Conservation (phyloP, 352 stramenopile genomes). For the Thalassiosira mediterranea region DNA sequence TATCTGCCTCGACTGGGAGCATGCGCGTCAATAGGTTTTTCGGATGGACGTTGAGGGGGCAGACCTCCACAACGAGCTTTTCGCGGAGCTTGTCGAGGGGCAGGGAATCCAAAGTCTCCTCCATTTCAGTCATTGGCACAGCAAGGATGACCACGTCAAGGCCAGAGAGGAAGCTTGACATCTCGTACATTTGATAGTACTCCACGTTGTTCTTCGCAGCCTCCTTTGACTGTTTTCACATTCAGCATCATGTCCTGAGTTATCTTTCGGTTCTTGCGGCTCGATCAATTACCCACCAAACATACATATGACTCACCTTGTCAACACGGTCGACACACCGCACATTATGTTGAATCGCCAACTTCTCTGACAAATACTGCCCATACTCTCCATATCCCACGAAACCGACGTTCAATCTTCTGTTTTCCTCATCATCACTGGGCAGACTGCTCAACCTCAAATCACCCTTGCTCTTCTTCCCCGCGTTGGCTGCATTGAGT, state of each 20-base stretch:
- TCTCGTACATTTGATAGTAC: slow-evolving; percentile 81
- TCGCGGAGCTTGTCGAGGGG: slow-evolving; percentile 60
- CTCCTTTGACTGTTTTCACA: slow-evolving; percentile 58
- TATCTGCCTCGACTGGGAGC: slow-evolving; percentile 86
- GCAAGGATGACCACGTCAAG: slow-evolving; percentile 93
- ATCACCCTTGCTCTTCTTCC: slow-evolving; percentile 34
- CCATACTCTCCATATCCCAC: slow-evolving; percentile 96
- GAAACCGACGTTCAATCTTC: slow-evolving; percentile 92
- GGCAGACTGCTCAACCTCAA: slow-evolving; percentile 46
- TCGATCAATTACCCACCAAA: not conserved
- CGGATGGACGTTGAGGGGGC: slow-evolving; percentile 65
- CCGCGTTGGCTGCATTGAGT: slow-evolving; percentile 56
- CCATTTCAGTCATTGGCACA: slow-evolving; percentile 87
- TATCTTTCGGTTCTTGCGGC: slow-evolving; percentile 2
- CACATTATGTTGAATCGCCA: slow-evolving; percentile 74
- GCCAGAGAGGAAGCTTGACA: slow-evolving; percentile 89
- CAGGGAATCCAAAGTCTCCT: slow-evolving; percentile 73
- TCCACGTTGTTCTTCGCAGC: slow-evolving; percentile 69
- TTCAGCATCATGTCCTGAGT: not conserved
- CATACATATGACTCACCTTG: slow-evolving; percentile 59
- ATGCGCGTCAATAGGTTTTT: slow-evolving; percentile 61
- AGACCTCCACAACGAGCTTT: slow-evolving; percentile 79
- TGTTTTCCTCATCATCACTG: slow-evolving; percentile 57
- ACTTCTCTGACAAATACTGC: slow-evolving; percentile 93
- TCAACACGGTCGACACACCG: slow-evolving; percentile 74